Evolutionary conservation across 805 yeast species (phyloP), one percentile per base, ranked within the genome.

Genomic region (Yarrowia hollandica): DNA sequence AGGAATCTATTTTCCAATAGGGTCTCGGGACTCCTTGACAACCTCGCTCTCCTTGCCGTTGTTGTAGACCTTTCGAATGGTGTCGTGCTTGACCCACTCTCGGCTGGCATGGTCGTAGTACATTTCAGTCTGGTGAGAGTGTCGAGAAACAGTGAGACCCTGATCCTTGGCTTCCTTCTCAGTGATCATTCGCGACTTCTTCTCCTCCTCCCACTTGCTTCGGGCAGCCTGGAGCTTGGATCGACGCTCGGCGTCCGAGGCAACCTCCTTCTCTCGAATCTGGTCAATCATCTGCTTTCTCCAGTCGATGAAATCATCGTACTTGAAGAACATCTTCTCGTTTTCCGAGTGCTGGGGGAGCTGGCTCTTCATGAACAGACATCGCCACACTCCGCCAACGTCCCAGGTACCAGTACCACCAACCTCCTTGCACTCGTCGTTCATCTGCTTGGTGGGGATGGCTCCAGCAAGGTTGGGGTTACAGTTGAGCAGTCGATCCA

Each of bases 401-500:
- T 90, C 95, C 97, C 97, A 92, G 11, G 83, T 84, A 0, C 89
- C 81, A 6, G 79, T 72, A 3, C 99, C 98, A 8, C 82, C 74
- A 31, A 78, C 72, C 18, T 79, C 80, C 62, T 79, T 65, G 71
- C 98, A 92, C 44, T 80, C 76, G 56, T 79, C 76, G 69, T 18
- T 15, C 44, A 35, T 35, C 25, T 35, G 21, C 44, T 35, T 52
- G 19, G 58, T 52, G 14, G 58, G 58, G 16, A 52, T 52, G 11
- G 58, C 58, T 19, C 58, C 58, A 8, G 44, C 58, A 7, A 52
- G 44, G 44, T 52, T 35, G 44, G 58, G 58, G 44, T 52, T 52
- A 21, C 44, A 35, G 35, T 52, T 52, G 21, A 35, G 35, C 12
- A 23, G 44, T 6, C 44, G 44, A 15, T 52, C 58, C 16, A 52